These are phyloP conservation scores for Annulohypoxylon maeteangense DNA, from an alignment of 495 filamentous ascomycete genomes.

Conservation along the genomic window DNA sequence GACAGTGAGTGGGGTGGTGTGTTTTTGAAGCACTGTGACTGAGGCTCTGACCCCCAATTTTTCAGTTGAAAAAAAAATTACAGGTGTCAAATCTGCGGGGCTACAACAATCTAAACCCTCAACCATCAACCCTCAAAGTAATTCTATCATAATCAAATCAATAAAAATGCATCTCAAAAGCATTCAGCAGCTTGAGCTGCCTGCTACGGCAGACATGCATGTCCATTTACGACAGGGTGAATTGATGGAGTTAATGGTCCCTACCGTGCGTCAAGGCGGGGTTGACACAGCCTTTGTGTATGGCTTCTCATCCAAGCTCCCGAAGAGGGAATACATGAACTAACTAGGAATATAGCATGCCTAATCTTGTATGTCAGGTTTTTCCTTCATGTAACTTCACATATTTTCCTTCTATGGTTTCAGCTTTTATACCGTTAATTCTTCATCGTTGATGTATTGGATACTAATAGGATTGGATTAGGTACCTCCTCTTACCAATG, in stretches of 20 bases:
- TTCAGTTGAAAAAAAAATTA: neutral
- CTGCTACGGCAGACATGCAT: slow-evolving; percentile 71
- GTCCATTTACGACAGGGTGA: slow-evolving; percentile 80
- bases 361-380: slow-evolving; percentile 60
- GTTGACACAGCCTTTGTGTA: slow-evolving; percentile 81
- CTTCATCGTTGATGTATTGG: neutral
- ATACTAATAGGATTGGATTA: slow-evolving; percentile 11
- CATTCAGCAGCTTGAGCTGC: slow-evolving; percentile 65
- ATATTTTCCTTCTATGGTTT: neutral
- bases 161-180: slow-evolving; percentile 55
- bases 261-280: slow-evolving; percentile 73
- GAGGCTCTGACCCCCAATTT: neutral
- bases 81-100: slow-evolving; percentile 5
- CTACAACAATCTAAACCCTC: neutral
- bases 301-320: slow-evolving; percentile 11
- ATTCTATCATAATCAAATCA: neutral
- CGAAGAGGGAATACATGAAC: neutral
- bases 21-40: neutral
- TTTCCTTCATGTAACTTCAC: neutral
- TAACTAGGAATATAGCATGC: slow-evolving; percentile 34
- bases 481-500: slow-evolving; percentile 35
- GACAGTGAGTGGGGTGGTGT: neutral
- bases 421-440: neutral
- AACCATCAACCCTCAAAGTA: neutral
- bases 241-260: slow-evolving; percentile 85